Evolutionary conservation across 176 grass and related monocot genomes (phyloP).

Genomic region (Alopecurus myosuroides): DNA sequence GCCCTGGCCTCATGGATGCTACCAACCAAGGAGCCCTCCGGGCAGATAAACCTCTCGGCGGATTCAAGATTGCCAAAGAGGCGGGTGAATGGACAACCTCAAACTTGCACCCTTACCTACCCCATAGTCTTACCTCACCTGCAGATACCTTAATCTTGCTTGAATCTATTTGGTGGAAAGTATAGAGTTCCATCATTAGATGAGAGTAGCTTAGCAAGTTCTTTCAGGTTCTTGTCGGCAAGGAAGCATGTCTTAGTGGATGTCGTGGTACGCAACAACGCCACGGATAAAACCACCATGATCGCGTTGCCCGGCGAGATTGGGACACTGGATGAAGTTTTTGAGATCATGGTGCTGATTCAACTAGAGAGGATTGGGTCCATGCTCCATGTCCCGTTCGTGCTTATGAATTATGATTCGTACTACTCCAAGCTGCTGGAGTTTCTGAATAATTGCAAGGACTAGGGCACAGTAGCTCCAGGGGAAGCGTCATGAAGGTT

Average conservation of each 20-base stretch:
- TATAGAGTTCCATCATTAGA: neutral
- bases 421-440: constrained; percentile 79
- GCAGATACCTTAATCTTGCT: constrained; percentile 48
- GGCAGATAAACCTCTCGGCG: constrained; percentile 52
- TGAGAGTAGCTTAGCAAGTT: neutral
- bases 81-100: constrained; percentile 77
- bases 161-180: neutral
- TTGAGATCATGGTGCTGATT: constrained; percentile 71
- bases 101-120: constrained; percentile 70
- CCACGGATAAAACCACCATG: constrained; percentile 39
- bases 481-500: constrained; percentile 80
- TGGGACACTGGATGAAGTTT: constrained; percentile 76
- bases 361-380: constrained; percentile 85
- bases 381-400: constrained; percentile 41
- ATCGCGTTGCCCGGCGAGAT: constrained; percentile 68
- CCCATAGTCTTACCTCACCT: constrained; percentile 68
- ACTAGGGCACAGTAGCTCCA: constrained; percentile 57
- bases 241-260: constrained; percentile 89
- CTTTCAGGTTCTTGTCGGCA: constrained; percentile 83
- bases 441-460: constrained; percentile 63
- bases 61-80: constrained; percentile 85
- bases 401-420: constrained; percentile 82
- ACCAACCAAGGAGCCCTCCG: constrained; percentile 56
- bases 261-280: constrained; percentile 55
- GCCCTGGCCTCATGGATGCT: constrained; percentile 88